A percentile compares a stretch with the other conserved stretches of the same genome.
Conservation (phyloP, 495 filamentous ascomycete genomes). For the Talaromyces stipitatus region DNA sequence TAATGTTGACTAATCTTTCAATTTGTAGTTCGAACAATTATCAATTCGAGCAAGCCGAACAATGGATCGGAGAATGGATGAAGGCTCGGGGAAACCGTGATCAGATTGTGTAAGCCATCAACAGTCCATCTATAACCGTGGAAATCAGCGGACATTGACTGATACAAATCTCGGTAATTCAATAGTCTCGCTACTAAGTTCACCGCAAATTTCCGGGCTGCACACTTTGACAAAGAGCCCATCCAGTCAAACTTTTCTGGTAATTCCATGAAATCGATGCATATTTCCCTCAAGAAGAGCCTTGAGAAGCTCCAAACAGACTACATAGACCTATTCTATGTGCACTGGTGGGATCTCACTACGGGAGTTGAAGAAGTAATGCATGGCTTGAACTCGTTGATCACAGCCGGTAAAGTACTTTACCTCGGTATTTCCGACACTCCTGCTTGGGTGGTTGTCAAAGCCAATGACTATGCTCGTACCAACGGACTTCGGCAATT, state of each 20-base stretch:
- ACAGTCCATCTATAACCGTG: neutral
- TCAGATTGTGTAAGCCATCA: constrained; percentile 40
- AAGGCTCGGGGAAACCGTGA: constrained; percentile 42
- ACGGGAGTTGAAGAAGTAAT: constrained; percentile 39
- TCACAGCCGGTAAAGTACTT: constrained; percentile 34
- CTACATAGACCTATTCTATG: constrained; percentile 50
- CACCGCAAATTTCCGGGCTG: constrained; percentile 35
- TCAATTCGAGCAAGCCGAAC: constrained; percentile 60
- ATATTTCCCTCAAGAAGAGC: constrained; percentile 41
- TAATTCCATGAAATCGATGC: constrained; percentile 50
- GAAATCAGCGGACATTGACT: neutral
- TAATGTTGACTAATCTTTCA: neutral
- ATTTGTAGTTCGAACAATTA: constrained; percentile 48
- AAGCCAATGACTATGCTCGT: constrained; percentile 28
- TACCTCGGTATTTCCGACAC: constrained; percentile 39
- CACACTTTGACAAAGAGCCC: constrained; percentile 24
- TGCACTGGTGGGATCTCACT: constrained; percentile 40
- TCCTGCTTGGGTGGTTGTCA: constrained; percentile 29
- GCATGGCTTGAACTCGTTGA: constrained; percentile 30
- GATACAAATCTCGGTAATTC: neutral
- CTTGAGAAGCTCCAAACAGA: constrained; percentile 57
- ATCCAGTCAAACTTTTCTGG: constrained; percentile 49
- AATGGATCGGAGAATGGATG: constrained; percentile 76
- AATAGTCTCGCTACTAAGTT: constrained; percentile 70
- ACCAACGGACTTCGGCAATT: constrained; percentile 17